Conservation (phyloP, 768 basidiomycete genomes). For the Russula abietina region DNA sequence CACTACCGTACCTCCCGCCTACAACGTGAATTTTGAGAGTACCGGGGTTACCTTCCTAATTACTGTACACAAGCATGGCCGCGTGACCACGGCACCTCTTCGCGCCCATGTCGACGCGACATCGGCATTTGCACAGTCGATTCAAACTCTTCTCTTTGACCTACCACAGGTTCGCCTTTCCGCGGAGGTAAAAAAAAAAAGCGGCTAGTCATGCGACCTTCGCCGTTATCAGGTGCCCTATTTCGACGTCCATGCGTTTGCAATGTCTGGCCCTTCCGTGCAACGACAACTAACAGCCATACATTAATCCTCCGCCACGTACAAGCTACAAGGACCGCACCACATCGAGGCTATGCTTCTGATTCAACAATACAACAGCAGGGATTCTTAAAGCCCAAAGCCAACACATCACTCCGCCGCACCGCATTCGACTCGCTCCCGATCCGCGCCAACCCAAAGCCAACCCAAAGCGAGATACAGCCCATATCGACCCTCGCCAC, state of each 20-base stretch:
- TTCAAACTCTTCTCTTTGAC: constrained; percentile 1
- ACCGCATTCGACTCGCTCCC: constrained; percentile 81
- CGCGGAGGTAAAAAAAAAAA: not conserved
- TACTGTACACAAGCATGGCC: too few species aligned
- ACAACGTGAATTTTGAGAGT: not conserved
- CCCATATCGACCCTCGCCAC: constrained; percentile 82
- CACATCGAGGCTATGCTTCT: constrained; percentile 10
- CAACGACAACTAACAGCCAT: not conserved
- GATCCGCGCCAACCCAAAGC: constrained; percentile 80
- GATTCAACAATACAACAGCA: not conserved
- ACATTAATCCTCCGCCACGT: not conserved
- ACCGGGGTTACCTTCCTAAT: not conserved
- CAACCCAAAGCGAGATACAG: constrained; percentile 74
- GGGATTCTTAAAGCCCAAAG: constrained; percentile 56
- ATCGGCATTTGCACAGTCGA: not conserved
- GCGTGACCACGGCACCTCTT: too few species aligned
- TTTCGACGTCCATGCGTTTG: not conserved
- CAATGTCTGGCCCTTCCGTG: not conserved
- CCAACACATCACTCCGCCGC: constrained; percentile 71
- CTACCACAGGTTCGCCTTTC: not conserved
- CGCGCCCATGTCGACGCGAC: too few species aligned
- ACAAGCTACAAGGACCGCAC: not conserved
- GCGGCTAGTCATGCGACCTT: not conserved
- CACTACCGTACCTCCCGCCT: not conserved
- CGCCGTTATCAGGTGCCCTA: not conserved